Base-by-base conservation (phyloP, 176 grass and related monocot genomes). In the Oryza officinalis region DNA sequence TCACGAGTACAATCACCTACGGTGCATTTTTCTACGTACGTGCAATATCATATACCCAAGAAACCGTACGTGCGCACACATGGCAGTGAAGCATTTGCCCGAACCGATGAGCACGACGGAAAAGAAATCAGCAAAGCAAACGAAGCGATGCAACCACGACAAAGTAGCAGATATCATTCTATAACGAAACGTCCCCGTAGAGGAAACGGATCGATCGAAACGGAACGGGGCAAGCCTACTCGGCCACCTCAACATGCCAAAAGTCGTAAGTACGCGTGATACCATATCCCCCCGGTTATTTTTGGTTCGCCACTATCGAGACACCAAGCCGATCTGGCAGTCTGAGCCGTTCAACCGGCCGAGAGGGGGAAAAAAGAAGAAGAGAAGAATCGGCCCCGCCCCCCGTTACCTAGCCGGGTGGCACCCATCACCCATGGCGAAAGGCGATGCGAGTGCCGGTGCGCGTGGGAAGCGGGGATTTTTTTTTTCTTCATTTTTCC, bases 291-390 rank as follows among this genome's bases (percentile, higher is more conserved):
- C 57, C 57, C 5, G 57, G 57, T 25, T 61, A 61, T n/a, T 61
- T 61, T 70, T 70, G 45, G 66, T 14, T 71, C 37, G 63, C 43
- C 44, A 37, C 13, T 68, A 10, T 41, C 63, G 63, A 50, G 76
- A 35, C 40, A 9, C 41, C 76, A 22, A 3, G 47, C 79, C 46
- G 66, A 81, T 81, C 65, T 57, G 68, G 68, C 80, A 46, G 13
- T 2, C 15, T 49, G 81, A 83, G 65, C 18, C 37, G 69, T 65
- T 65, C 72, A 20, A 35, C 44, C 65, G 10, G 18, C 5, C 30
- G 44, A 30, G 28, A 30, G 71, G 3, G 6, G 4, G 9, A 22
- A 57, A 57, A 57, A 22, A 22, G 0, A 54, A 2, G 28, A 30
- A 30, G 0, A 54, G 5, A 22, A 22, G 6, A 57, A 57, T 8